A percentile compares a stretch with the other conserved stretches of the same genome.
phyloP scores from a whole-genome alignment of 75 land plant species.

The Isoetes taiwanensis region DNA sequence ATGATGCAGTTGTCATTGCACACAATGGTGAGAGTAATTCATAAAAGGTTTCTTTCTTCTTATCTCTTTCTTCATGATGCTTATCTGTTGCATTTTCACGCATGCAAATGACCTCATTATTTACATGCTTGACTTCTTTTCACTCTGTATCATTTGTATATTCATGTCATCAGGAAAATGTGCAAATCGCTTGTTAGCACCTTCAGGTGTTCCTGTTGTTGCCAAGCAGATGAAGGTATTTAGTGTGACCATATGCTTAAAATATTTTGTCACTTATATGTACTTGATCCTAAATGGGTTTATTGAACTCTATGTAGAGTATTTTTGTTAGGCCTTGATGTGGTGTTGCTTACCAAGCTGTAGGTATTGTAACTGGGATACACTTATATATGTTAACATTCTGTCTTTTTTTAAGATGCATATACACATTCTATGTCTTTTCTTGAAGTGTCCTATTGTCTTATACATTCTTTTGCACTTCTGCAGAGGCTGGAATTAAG shows the following conservation, averaged over 20 bases:
- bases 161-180: slow-evolving; percentile 63
- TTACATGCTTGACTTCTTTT: background rate
- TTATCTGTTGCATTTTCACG: background rate
- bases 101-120: background rate
- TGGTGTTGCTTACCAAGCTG: too few species aligned
- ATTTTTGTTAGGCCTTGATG: background rate
- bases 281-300: background rate
- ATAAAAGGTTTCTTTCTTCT: background rate
- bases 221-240: slow-evolving; percentile 90
- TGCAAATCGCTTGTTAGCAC: slow-evolving; percentile 80
- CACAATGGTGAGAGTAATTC: slow-evolving; percentile 92
- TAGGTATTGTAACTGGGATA: background rate
- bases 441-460: background rate
- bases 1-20: slow-evolving; percentile 84
- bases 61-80: background rate
- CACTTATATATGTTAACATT: background rate
- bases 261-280: background rate
- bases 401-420: background rate
- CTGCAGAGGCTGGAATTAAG: slow-evolving; percentile 79
- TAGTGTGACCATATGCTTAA: background rate
- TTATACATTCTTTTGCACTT: background rate
- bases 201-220: slow-evolving; percentile 74
- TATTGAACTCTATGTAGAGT: background rate
- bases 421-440: background rate
- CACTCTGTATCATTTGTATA: background rate